Conservation (phyloP, 352 stramenopile genomes). For the Phytophthora capsici region DNA sequence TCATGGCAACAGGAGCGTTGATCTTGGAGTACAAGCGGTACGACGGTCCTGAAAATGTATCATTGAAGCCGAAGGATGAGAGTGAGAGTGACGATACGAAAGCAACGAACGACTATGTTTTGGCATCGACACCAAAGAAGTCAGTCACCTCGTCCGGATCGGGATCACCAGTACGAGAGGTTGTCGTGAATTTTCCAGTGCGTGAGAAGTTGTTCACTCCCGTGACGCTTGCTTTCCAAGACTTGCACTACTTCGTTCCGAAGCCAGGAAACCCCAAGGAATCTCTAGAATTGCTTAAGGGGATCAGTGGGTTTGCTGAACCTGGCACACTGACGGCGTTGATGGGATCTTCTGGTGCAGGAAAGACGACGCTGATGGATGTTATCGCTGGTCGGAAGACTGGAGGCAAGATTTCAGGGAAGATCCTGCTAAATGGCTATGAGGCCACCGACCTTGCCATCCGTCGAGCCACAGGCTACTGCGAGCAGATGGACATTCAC, state of each 20-base stretch:
- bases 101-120: slow-evolving; percentile 9
- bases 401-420: slow-evolving; percentile 64
- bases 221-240: slow-evolving; percentile 38
- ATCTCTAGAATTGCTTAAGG: slow-evolving; percentile 54
- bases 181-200: slow-evolving; percentile 14
- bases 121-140: slow-evolving; percentile 25
- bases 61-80: slow-evolving; percentile 12
- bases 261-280: slow-evolving; percentile 37
- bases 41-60: slow-evolving; percentile 26
- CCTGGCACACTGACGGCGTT: slow-evolving; percentile 81
- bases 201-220: slow-evolving; percentile 31
- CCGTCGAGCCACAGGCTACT: slow-evolving; percentile 50
- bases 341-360: slow-evolving; percentile 75
- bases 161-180: not conserved
- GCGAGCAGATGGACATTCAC: slow-evolving; percentile 86
- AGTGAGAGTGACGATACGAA: not conserved
- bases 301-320: slow-evolving; percentile 46
- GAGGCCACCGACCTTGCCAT: slow-evolving; percentile 49
- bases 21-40: slow-evolving; percentile 48
- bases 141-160: slow-evolving; percentile 12
- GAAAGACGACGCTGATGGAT: slow-evolving; percentile 20
- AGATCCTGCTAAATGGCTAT: slow-evolving; percentile 56
- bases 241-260: slow-evolving; percentile 45
- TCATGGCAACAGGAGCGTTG: slow-evolving; percentile 30
- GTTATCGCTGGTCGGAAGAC: slow-evolving; percentile 29